Base-by-base conservation (phyloP, 169 alveolate genomes). In the Ichthyophthirius multifiliis region DNA sequence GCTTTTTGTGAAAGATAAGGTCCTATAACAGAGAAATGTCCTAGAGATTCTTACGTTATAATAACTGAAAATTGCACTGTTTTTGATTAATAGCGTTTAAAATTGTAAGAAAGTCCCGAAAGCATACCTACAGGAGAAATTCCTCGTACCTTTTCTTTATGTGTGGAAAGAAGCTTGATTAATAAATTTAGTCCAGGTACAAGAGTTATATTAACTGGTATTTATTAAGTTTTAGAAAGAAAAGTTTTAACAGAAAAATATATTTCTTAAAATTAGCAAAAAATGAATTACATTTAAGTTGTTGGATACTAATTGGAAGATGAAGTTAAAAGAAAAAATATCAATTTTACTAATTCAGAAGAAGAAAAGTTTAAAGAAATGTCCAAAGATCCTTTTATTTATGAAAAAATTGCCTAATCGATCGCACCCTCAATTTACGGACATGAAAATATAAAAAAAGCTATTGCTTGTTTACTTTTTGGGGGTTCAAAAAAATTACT, bases 51-150 rank as follows among this genome's bases (percentile, higher is more conserved):
- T 0, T 99, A 97, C 88, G 94, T 93, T 4, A 91, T 98, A 13
- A 89, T 97, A 7, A 96, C 99, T 15, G 99, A 97, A 76, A 98
- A 98, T 74, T 98, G 99, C 83, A 94, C 94, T 15, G 98, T 89
- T 85, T 96, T 97, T 32, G 99, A 99, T 85, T 96, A 97, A 32
- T 99, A 99, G 92, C 89, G 95, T 3, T 88, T 98, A 46, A 98
- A 98, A 92, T 87, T 99, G 63, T 99, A 99, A 85, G 99, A 99
- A 85, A 94, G 98, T 18, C 99, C 99, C n/a, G 99, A 99, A 86
- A 98, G 96, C 76, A 99, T 98, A 18, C 98, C 98, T 4, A 94
- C 98, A 18, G 99, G 99, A 35, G 99, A 96, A 83, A 94, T 96
- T 89, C 99, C 99, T 13, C 90, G 99, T 84, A 83, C 99, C 75